Evolutionary conservation across 2,329 filamentous ascomycete species (phyloP).

Genomic region (Xylariaceae sp.): DNA sequence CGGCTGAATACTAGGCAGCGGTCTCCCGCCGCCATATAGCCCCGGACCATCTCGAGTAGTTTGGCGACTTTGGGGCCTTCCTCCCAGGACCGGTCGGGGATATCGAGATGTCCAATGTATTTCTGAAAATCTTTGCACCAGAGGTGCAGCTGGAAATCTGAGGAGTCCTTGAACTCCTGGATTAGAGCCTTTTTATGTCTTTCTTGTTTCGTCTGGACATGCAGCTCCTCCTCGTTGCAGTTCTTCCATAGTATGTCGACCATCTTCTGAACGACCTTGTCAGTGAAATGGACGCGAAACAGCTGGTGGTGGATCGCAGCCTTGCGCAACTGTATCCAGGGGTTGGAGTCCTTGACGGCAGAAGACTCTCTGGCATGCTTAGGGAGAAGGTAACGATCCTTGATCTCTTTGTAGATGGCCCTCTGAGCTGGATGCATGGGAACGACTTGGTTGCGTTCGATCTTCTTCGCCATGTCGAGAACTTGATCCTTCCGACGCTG

Average conservation of each 20-base stretch:
- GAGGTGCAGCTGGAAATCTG: slow-evolving; percentile 58
- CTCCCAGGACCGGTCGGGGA: slow-evolving; percentile 46
- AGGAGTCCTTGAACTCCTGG: slow-evolving; percentile 49
- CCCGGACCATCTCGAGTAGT: slow-evolving; percentile 64
- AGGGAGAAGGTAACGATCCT: slow-evolving; percentile 55
- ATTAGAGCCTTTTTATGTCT: slow-evolving; percentile 45
- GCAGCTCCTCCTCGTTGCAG: slow-evolving; percentile 46
- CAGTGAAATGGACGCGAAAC: slow-evolving; percentile 72
- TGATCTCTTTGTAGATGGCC: slow-evolving; percentile 61
- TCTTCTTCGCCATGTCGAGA: slow-evolving; percentile 76
- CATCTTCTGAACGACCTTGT: slow-evolving; percentile 70
- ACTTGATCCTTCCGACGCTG: slow-evolving; percentile 92
- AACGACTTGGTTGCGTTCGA: slow-evolving; percentile 70
- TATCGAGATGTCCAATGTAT: slow-evolving; percentile 46
- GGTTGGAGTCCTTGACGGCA: slow-evolving; percentile 52
- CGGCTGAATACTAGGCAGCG: slow-evolving; percentile 87
- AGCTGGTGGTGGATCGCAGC: slow-evolving; percentile 87
- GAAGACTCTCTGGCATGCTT: slow-evolving; percentile 51
- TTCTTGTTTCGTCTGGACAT: slow-evolving; percentile 31
- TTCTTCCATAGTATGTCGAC: slow-evolving; percentile 67
- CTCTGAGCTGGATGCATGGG: slow-evolving; percentile 67
- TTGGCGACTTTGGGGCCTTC: slow-evolving; percentile 78
- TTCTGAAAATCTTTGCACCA: slow-evolving; percentile 54
- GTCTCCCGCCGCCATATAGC: slow-evolving; percentile 74
- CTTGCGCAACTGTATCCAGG: slow-evolving; percentile 86